Evolutionary conservation across 2,329 filamentous ascomycete species (phyloP).

Genomic region (Ophiostoma sp.): DNA sequence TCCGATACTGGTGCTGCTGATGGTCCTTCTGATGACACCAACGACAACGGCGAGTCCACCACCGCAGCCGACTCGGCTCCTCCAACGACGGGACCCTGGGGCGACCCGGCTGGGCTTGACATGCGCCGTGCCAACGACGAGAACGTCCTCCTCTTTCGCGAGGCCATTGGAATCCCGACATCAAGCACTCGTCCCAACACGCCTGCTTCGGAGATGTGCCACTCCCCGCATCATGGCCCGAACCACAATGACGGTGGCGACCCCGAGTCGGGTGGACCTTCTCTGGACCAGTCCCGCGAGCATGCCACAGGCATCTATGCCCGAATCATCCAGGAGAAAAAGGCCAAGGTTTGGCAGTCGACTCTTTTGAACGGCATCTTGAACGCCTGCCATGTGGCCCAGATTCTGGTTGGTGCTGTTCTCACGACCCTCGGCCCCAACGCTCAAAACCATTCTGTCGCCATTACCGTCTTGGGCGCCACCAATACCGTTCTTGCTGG

Average conservation of each 20-base stretch:
- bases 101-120: conserved; percentile 40
- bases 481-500: conserved; percentile 65
- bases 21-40: neutral
- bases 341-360: conserved; percentile 39
- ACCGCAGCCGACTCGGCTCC: neutral
- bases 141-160: conserved; percentile 45
- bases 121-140: conserved; percentile 41
- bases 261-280: conserved; percentile 2
- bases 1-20: neutral
- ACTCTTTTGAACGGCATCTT: conserved; percentile 41
- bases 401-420: conserved; percentile 50
- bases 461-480: conserved; percentile 60
- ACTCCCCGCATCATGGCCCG: neutral
- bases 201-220: conserved; percentile 30
- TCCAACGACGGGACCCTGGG: conserved; percentile 34
- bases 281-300: conserved; percentile 40
- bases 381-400: conserved; percentile 46
- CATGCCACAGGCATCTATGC: conserved; percentile 45
- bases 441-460: conserved; percentile 50
- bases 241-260: neutral
- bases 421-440: conserved; percentile 49
- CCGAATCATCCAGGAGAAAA: conserved; percentile 40
- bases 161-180: conserved; percentile 46
- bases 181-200: conserved; percentile 18
- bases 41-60: neutral